phyloP scores from a whole-genome alignment of 371 early-diverging fungal genomes.

The Blakeslea trispora region DNA sequence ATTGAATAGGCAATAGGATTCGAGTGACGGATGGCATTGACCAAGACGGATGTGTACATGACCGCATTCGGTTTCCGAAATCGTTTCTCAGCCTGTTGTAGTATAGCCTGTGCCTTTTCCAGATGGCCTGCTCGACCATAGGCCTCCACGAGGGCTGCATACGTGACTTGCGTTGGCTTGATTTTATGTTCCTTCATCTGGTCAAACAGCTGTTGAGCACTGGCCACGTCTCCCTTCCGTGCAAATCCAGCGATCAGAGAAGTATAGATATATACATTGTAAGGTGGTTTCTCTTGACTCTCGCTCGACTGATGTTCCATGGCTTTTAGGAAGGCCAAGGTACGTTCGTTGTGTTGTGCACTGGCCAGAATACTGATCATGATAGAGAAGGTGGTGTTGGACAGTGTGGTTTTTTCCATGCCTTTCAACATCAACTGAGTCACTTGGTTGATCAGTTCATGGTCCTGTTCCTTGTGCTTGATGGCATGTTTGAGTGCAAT shows the following conservation, averaged over 20 bases:
- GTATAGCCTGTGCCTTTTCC: constrained; percentile 19
- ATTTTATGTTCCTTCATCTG: constrained; percentile 39
- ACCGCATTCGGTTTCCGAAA: constrained; percentile 2
- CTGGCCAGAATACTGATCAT: constrained; percentile 33
- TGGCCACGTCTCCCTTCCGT: constrained; percentile 27
- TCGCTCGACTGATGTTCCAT: constrained; percentile 13
- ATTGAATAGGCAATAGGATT: constrained; percentile 28
- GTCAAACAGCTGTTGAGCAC: constrained; percentile 34
- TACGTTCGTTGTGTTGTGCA: constrained; percentile 6
- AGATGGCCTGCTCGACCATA: constrained; percentile 44
- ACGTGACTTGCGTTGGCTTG: constrained; percentile 34
- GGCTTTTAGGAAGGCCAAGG: constrained; percentile 31
- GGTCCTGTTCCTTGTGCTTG: neutral
- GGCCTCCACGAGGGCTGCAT: constrained; percentile 38
- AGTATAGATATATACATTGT: constrained; percentile 46
- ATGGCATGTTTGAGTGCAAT: constrained; percentile 21
- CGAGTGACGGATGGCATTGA: constrained; percentile 38
- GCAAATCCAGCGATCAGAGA: constrained; percentile 44
- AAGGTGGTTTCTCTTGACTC: constrained; percentile 11
- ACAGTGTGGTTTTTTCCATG: constrained; percentile 23
- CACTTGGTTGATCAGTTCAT: constrained; percentile 8
- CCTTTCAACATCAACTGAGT: constrained; percentile 25
- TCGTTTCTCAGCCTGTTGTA: constrained; percentile 16
- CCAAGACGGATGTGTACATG: constrained; percentile 37
- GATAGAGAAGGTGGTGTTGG: constrained; percentile 29